phyloP scores from a whole-genome alignment of 169 alveolate genomes.

The Plasmodium gaboni region DNA sequence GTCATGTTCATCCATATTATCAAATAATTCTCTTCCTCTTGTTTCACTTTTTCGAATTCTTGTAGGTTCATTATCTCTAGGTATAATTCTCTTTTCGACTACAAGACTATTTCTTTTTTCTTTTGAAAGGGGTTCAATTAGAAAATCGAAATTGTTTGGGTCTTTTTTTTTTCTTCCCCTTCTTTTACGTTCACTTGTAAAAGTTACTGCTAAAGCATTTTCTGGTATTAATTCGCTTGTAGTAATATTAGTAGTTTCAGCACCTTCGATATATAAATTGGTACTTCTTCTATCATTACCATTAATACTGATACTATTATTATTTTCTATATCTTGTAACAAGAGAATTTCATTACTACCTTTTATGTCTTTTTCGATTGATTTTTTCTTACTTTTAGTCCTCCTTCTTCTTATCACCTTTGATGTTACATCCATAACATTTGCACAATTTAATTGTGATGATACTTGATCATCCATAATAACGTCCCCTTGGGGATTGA shows the following conservation, averaged over 20 bases:
- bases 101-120: background rate
- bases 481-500: background rate
- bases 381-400: background rate
- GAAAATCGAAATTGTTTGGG: background rate
- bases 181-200: background rate
- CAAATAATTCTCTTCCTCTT: no score
- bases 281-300: background rate
- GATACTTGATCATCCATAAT: background rate
- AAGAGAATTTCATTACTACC: no score
- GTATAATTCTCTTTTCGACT: no score
- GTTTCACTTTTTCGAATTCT: no score
- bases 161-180: constrained; percentile 3
- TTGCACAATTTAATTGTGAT: no score
- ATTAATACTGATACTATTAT: background rate
- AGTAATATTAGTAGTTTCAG: background rate
- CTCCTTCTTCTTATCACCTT: background rate
- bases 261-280: background rate
- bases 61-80: no score
- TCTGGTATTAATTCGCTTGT: background rate
- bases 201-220: no score
- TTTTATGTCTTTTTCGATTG: background rate
- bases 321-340: background rate
- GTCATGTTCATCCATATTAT: no score
- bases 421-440: no score
- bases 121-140: background rate